Evolutionary conservation across 2,329 filamentous ascomycete species (phyloP).

Genomic region (Hypoxylon sp.): DNA sequence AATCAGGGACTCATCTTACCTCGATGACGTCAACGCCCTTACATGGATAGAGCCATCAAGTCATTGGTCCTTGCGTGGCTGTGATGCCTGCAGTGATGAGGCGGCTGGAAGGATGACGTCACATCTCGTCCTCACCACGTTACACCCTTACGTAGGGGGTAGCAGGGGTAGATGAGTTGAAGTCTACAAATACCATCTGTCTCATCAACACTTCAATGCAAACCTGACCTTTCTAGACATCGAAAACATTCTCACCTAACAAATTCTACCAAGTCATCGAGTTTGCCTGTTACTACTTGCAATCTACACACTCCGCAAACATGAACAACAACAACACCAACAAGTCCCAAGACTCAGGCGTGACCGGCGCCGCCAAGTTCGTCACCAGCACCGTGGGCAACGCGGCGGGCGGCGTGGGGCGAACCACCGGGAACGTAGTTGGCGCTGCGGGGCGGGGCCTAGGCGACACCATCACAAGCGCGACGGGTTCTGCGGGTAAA

Average conservation of each 20-base stretch:
- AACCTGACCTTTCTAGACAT: not conserved
- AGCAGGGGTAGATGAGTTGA: not conserved
- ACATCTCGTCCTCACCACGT: constrained; percentile 18
- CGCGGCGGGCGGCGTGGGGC: constrained; percentile 51
- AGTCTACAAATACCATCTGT: constrained; percentile 23
- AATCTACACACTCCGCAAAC: constrained; percentile 20
- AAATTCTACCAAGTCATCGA: not conserved
- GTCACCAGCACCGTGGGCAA: constrained; percentile 55
- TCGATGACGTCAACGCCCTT: constrained; percentile 26
- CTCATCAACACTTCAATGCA: not conserved
- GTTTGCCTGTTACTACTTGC: not conserved
- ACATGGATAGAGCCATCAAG: constrained; percentile 5
- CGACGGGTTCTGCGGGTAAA: constrained; percentile 62
- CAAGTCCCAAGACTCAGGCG: constrained; percentile 49
- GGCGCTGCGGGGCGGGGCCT: constrained; percentile 62
- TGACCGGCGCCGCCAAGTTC: constrained; percentile 55
- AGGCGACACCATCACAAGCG: constrained; percentile 62
- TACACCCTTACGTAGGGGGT: constrained; percentile 21
- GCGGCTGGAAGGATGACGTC: constrained; percentile 33
- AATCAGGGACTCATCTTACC: not conserved
- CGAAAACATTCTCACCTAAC: not conserved
- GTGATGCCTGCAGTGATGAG: constrained; percentile 27
- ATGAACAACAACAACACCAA: constrained; percentile 50
- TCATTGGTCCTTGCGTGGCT: constrained; percentile 24
- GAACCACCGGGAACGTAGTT: constrained; percentile 54